Evolutionary conservation across 2,329 filamentous ascomycete species (phyloP), one percentile per base, ranked within the genome.

Genomic region (Aspergillus luchuensis): DNA sequence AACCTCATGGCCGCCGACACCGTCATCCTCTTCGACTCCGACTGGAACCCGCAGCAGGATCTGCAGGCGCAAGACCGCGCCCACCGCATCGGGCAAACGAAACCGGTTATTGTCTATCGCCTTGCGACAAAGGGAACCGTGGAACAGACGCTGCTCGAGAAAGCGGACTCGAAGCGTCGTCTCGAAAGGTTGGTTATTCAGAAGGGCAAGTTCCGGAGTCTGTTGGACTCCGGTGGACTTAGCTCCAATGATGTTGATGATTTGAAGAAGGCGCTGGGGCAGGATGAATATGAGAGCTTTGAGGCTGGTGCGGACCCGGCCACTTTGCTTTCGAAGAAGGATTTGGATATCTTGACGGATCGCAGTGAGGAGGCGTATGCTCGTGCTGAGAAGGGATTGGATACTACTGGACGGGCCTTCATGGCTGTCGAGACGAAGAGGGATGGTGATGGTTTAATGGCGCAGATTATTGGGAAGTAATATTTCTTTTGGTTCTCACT

Each of bases 21-120:
- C 0, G 94, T 97, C 10, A 90, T 98, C 49, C 82, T 98, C 0
- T 98, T 95, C 67, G 94, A 98, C 75, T 87, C 84, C 8, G 87
- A 97, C 70, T 97, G 94, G 88, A 99, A 99, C 69, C 95, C 95
- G 0, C 95, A 99, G 74, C 94, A 97, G 72, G 95, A 99, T 74
- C 82, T 99, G 0, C 95, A 99, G 72, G 95, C 95, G 0, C 95
- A 98, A 76, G 95, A 99, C 71, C 91, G 95, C 5, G 92, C 91
- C 0, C 95, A 99, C 73, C 87, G 95, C 11, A 98, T 99, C 64
- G 95, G 95, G 0, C 95, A 99, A 75, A 97, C 89, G 0, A 85
- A 89, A 2, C 95, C 95, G 0, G 95, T 99, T 1, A 87, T 99
- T 19, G 90, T 99, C 0, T 99, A 96, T 76, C 89, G 95, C 1